A percentile compares a stretch with the other conserved stretches of the same genome.
phyloP scores from a whole-genome alignment of 192 early-diverging fungal genomes.

The Backusella tarrabulga region DNA sequence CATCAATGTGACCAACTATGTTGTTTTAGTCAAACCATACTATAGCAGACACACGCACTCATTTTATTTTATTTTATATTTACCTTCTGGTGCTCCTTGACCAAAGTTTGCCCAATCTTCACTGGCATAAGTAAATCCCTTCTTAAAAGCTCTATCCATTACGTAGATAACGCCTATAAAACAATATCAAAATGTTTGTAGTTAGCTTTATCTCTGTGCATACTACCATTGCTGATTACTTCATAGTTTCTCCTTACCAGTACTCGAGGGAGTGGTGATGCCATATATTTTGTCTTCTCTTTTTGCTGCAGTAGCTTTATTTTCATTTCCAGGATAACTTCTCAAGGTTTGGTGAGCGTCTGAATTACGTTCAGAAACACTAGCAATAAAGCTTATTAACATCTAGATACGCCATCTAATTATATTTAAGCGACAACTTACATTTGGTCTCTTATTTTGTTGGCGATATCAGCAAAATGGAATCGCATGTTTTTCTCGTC shows the following conservation, averaged over 20 bases:
- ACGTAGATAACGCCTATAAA: conserved; percentile 47
- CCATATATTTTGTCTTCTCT: conserved; percentile 18
- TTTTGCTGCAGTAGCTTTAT: conserved; percentile 20
- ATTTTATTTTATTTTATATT: not conserved
- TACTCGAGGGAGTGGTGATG: conserved; percentile 9
- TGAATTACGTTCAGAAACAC: conserved; percentile 20
- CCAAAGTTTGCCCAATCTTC: conserved; percentile 37
- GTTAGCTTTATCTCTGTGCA: too few species aligned
- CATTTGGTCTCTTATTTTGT: conserved; percentile 1
- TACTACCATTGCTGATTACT: too few species aligned
- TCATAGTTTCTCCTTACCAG: too few species aligned
- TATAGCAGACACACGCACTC: not conserved
- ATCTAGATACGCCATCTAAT: not conserved
- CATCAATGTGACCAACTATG: conserved; percentile 32
- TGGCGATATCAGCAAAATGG: not conserved
- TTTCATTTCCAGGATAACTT: conserved; percentile 36
- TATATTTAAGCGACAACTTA: not conserved
- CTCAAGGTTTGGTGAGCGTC: conserved; percentile 42
- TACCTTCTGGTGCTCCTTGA: conserved; percentile 50
- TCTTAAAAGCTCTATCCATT: conserved; percentile 46
- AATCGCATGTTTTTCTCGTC: not conserved
- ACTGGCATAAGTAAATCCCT: conserved; percentile 43
- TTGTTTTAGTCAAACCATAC: not conserved
- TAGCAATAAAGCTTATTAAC: not conserved
- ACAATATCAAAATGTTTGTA: too few species aligned